Base-by-base conservation (phyloP, 2,329 filamentous ascomycete species). In the Exophiala aquamarina region DNA sequence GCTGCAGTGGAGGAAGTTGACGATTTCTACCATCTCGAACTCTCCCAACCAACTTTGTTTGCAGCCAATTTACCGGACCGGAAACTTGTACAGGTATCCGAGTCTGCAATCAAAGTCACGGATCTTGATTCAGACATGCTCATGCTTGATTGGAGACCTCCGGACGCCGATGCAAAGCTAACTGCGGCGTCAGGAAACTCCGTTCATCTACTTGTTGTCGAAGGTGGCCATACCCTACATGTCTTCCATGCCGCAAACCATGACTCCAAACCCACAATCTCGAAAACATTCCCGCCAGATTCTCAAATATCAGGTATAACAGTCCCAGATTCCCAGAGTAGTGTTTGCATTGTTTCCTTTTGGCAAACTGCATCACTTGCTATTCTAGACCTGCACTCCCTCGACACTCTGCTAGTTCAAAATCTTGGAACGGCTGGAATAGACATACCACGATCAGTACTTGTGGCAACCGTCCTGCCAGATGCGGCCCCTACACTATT, bases 271-370 rank as follows among this genome's bases (percentile, higher is more conserved):
- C 69, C 82, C 17, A 70, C 79, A 3, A 73, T 75, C 4, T 70
- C 80, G 50, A 84, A 85, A 61, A 72, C 81, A 4, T 79, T 89
- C 41, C 74, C 76, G 1, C 70, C 77, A 13, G 75, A 82, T 26
- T 86, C 89, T 55, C 89, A 97, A 64, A 81, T 97, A 26, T 88
- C 93, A 2, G 95, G 91, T 59, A 75, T 97, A 8, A 83, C 92
- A 37, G 77, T 93, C 2, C 83, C 90, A 0, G 73, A 79, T 3
- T 73, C 79, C 28, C 71, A 84, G 11, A 71, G 76, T 3, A 74
- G 80, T 39, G 71, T 89, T 23, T 92, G 87, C 46, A 84, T 95
- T 20, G 77, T 93, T 13, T 91, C 90, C 1, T 93, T 94, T 68
- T 97, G 92, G 82, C 83, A 87, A 53, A 84, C 84, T n/a, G 87